These are phyloP conservation scores for Candida odintsovae DNA, from an alignment of 805 yeast genomes.

Conservation along the genomic window DNA sequence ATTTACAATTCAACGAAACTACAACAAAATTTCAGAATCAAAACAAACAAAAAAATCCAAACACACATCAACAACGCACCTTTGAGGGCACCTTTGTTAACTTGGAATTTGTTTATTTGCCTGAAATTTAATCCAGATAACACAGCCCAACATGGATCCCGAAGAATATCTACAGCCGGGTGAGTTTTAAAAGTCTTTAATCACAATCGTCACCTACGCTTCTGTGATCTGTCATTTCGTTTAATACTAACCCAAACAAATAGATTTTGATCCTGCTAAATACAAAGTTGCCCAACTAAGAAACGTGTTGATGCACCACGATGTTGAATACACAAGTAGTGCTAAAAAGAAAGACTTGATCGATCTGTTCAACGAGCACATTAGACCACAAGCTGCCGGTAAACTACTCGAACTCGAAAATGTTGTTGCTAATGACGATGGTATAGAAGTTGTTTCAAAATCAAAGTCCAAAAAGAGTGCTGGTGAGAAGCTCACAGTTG, in stretches of 20 bases:
- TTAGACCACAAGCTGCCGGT: constrained; percentile 42
- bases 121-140: background rate
- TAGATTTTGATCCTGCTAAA: constrained; percentile 62
- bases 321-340: constrained; percentile 52
- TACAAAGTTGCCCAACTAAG: constrained; percentile 68
- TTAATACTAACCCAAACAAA: background rate
- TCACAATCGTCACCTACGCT: background rate
- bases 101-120: background rate
- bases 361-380: constrained; percentile 47
- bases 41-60: background rate
- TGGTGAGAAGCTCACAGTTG: constrained; percentile 4
- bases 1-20: background rate
- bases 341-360: constrained; percentile 68
- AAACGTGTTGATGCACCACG: constrained; percentile 54
- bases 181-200: constrained; percentile 10
- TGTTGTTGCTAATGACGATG: constrained; percentile 29
- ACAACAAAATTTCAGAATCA: background rate
- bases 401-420: constrained; percentile 29
- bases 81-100: background rate
- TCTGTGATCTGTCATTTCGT: background rate
- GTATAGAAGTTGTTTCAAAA: constrained; percentile 34
- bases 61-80: background rate
- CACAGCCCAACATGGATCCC: constrained; percentile 26
- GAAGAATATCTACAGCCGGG: constrained; percentile 31
- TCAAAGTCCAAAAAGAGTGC: constrained; percentile 4